Conservation (phyloP, 2,329 filamentous ascomycete genomes). For the Aspergillus tanneri region DNA sequence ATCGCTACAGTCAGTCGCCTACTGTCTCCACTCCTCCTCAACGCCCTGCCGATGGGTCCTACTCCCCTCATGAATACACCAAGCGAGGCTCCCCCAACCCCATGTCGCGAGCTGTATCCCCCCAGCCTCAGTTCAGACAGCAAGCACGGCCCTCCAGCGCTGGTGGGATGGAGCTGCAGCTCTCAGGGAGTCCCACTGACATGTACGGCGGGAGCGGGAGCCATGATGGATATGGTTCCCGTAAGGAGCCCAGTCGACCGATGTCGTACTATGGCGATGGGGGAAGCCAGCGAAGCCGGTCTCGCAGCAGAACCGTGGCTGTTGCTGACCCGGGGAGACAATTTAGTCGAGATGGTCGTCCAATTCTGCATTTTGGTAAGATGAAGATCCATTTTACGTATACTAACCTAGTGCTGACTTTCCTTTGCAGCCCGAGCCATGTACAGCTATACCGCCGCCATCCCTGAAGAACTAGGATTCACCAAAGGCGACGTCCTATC, state of each 20-base stretch:
- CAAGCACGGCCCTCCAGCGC: slow-evolving; percentile 51
- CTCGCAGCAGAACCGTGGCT: slow-evolving; percentile 82
- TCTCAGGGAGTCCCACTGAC: slow-evolving; percentile 56
- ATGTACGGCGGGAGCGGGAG: slow-evolving; percentile 52
- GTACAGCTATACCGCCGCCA: slow-evolving; percentile 92
- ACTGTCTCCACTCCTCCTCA: slow-evolving; percentile 32
- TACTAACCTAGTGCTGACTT: slow-evolving; percentile 18
- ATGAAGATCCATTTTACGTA: slow-evolving; percentile 21
- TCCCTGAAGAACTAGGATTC: slow-evolving; percentile 92
- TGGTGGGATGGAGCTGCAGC: slow-evolving; percentile 65
- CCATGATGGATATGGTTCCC: slow-evolving; percentile 34
- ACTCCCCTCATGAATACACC: slow-evolving; percentile 46
- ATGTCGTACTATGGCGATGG: slow-evolving; percentile 52
- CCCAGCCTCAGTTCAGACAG: slow-evolving; percentile 53
- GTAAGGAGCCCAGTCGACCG: slow-evolving; percentile 44
- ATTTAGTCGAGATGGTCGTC: slow-evolving; percentile 79
- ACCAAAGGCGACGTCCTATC: slow-evolving; percentile 88
- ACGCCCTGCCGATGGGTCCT: slow-evolving; percentile 39
- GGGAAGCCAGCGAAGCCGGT: slow-evolving; percentile 52
- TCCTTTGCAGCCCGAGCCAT: slow-evolving; percentile 72
- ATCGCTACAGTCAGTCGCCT: slow-evolving; percentile 40
- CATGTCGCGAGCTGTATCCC: slow-evolving; percentile 49
- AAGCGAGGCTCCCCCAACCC: slow-evolving; percentile 38
- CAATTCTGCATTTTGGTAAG: slow-evolving; percentile 93
- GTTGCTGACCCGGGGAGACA: slow-evolving; percentile 67